Conservation (phyloP, 73 alveolate species). For the Paramecium sexaurelia region DNA sequence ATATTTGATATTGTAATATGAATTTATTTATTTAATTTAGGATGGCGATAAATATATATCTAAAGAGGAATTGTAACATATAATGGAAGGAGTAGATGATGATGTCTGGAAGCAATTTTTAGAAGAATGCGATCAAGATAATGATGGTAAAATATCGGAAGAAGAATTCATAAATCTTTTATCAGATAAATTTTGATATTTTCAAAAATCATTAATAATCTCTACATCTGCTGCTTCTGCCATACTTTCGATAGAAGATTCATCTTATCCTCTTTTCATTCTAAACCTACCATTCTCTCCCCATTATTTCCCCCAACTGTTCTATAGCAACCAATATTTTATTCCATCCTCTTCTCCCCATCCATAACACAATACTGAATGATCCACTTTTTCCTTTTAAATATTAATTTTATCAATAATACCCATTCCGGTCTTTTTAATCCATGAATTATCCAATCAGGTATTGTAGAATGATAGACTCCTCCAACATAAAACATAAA, state of each 20-base stretch:
- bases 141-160: conserved; percentile 63
- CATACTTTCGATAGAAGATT: conserved; percentile 46
- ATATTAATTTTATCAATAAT: not conserved
- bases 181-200: conserved; percentile 43
- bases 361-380: conserved; percentile 66
- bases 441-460: conserved; percentile 62
- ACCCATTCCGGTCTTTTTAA: conserved; percentile 62
- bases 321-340: conserved; percentile 62
- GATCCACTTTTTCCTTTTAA: conserved; percentile 66
- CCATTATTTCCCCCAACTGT: conserved; percentile 68
- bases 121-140: conserved; percentile 64
- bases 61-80: conserved; percentile 59
- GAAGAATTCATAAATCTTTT: conserved; percentile 49
- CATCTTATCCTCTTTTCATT: conserved; percentile 68
- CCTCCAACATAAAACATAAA: conserved; percentile 68
- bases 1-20: conserved; percentile 27
- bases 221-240: conserved; percentile 41
- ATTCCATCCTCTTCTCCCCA: conserved; percentile 70
- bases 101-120: conserved; percentile 59
- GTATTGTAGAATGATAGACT: conserved; percentile 44
- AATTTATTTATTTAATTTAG: not conserved
- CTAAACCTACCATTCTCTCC: conserved; percentile 69
- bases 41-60: conserved; percentile 66
- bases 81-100: conserved; percentile 62
- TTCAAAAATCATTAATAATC: not conserved